These are phyloP conservation scores for Coniella lustricola DNA, from an alignment of 2,329 filamentous ascomycete genomes.

Conservation along the genomic window DNA sequence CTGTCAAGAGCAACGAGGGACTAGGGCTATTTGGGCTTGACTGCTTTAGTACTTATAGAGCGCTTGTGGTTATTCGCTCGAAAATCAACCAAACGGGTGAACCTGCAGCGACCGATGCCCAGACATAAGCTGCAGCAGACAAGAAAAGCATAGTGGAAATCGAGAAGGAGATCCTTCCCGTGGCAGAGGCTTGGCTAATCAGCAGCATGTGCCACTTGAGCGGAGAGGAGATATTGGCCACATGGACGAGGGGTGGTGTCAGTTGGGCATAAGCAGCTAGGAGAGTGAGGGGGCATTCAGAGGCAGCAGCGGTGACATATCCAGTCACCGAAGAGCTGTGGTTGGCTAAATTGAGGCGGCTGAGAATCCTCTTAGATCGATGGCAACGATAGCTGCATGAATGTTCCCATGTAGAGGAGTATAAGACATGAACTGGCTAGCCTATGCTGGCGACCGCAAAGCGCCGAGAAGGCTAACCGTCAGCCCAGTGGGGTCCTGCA, in stretches of 20 bases:
- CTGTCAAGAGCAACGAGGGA: constrained; percentile 10
- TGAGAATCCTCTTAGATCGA: constrained; percentile 2
- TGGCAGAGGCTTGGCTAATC: background rate
- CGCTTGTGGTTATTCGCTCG: background rate
- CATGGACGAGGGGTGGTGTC: background rate
- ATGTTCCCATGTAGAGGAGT: constrained; percentile 2
- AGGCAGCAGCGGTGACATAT: constrained; percentile 2
- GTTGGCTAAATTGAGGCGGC: background rate
- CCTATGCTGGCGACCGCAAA: background rate
- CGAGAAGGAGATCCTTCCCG: background rate
- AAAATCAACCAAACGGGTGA: constrained; percentile 10
- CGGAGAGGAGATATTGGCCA: constrained; percentile 10
- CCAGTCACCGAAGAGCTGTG: constrained; percentile 4
- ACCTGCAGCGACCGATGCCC: background rate
- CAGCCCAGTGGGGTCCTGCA: background rate
- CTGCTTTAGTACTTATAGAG: constrained; percentile 1
- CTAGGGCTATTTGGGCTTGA: constrained; percentile 9
- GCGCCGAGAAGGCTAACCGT: background rate
- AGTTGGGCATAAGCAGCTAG: constrained; percentile 3
- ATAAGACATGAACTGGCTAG: background rate
- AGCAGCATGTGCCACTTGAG: constrained; percentile 12
- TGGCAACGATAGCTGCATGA: constrained; percentile 7
- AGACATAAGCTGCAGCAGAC: constrained; percentile 9
- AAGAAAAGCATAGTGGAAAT: constrained; percentile 7
- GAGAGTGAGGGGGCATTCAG: constrained; percentile 3